Evolutionary conservation across 257 asterid species (phyloP), one percentile per base, ranked within the genome.

Genomic region (Asclepias syriaca): DNA sequence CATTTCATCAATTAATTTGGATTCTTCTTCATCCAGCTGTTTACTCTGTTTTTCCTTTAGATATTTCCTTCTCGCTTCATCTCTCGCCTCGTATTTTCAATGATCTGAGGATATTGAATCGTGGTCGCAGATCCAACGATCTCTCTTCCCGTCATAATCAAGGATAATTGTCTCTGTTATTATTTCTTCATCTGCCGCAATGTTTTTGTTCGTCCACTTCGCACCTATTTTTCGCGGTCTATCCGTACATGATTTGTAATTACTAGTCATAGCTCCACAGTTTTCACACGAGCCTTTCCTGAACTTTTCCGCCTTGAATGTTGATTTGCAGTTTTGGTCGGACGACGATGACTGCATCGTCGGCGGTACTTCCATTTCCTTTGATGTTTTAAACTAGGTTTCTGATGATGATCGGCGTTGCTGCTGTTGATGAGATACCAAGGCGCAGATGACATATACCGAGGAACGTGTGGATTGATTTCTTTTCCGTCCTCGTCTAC

Each of bases 361-460:
- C 48, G 11, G 48, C 48, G 39, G 39, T 4, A 34, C 39, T 34
- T 34, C 99, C 99, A 86, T 79, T 94, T 91, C 95, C 96, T 90
- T 86, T 94, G 98, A 94, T 94, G 99, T 82, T 94, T 94, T 83
- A 94, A 88, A 88, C 97, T 94, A 94, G 97, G 97, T 81, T 85
- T 90, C 77, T 90, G 48, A 34, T 90, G 48, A 43, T 43, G 11
- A 43, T 8, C 94, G 0, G 95, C 90, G 78, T 87, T 43, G 48
- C 48, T 34, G 39, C 39, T 34, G 39, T 4, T 34, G 39, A 3
- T 87, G 37, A 95, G 89, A 82, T 92, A 95, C 99, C 98, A 90
- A 72, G 97, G 99, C 2, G 98, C 97, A 34, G 97, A 87, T 8
- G 98, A 90, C 97, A 91, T 87, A 80, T 88, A 95, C 91, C 87